Evolutionary conservation across 805 yeast species (phyloP).

Genomic region (Wickerhamomyces kurtzmanii): DNA sequence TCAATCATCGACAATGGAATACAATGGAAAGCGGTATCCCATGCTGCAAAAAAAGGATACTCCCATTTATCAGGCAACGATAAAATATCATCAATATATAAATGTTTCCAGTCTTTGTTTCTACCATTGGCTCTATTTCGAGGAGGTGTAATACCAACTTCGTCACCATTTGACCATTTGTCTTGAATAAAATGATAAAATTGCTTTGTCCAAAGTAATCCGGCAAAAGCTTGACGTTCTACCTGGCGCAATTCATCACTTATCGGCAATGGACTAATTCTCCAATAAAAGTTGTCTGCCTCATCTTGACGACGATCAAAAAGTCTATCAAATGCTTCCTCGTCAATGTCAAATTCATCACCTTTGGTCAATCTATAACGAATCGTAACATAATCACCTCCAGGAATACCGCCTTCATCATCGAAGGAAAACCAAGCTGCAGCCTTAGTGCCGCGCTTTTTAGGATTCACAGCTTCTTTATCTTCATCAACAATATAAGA

Average conservation of each 20-base stretch:
- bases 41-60: constrained; percentile 91
- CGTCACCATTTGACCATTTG: constrained; percentile 86
- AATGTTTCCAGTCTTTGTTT: constrained; percentile 81
- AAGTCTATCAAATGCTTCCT: constrained; percentile 59
- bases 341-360: constrained; percentile 44
- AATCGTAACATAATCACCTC: constrained; percentile 80
- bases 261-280: constrained; percentile 76
- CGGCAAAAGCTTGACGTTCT: constrained; percentile 92
- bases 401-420: constrained; percentile 67
- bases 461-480: constrained; percentile 59
- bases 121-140: constrained; percentile 78
- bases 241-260: constrained; percentile 70
- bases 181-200: constrained; percentile 79
- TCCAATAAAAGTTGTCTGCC: constrained; percentile 90
- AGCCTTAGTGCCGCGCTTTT: constrained; percentile 65
- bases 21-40: constrained; percentile 96
- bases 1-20: constrained; percentile 90
- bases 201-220: constrained; percentile 89
- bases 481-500: constrained; percentile 61
- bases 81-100: constrained; percentile 78
- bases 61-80: constrained; percentile 95
- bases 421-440: constrained; percentile 80
- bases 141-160: constrained; percentile 71
- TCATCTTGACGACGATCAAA: constrained; percentile 71
- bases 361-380: constrained; percentile 59